Evolutionary conservation across 768 basidiomycete species (phyloP), one percentile per base, ranked within the genome.

Genomic region (Kwoniella shandongensis): DNA sequence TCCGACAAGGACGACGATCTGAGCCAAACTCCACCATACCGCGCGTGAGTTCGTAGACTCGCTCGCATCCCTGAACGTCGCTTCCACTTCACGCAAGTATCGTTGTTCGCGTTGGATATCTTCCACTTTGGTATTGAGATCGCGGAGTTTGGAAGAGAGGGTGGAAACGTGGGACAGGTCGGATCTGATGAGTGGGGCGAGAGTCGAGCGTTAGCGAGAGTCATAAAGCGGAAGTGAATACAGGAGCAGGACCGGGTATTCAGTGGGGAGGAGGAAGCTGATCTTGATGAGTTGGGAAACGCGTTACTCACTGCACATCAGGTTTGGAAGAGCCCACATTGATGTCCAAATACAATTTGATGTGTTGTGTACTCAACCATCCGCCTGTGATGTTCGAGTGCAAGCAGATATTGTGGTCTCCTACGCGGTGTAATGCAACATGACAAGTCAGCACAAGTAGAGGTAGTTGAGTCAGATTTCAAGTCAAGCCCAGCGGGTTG

Each of bases 371-470:
- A 4, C 65, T 63, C 77, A 89, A 88, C 91, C 89, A 94, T 15
- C 88, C 84, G 2, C 80, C 78, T 26, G 90, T 86, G 78, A 91
- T 88, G 76, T 94, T 94, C 18, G 90, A 88, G 5, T 89, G 89
- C 47, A 98, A 83, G 75, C 96, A 99, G 72, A 99, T 96, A 51
- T 89, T 86, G 79, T 99, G 96, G 80, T 98, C 96, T 45, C 93
- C 93, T 75, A 46, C 7, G 26, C 5, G 18, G 32, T 32, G 32
- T 32, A 13, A 10, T 38, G 36, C n/a, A 38, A 10, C 10, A 38
- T 10, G 36, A 10, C 36, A 38, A 38, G n/a, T n/a, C n/a, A n/a
- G n/a, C n/a, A n/a, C n/a, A 38, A n/a, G 36, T 38, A 10, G 6
- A 44, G 44, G n/a, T n/a, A n/a, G n/a, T n/a, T n/a, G n/a, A n/a